Base-by-base conservation (phyloP, 768 basidiomycete species). In the Hemileccinum rubropunctum region DNA sequence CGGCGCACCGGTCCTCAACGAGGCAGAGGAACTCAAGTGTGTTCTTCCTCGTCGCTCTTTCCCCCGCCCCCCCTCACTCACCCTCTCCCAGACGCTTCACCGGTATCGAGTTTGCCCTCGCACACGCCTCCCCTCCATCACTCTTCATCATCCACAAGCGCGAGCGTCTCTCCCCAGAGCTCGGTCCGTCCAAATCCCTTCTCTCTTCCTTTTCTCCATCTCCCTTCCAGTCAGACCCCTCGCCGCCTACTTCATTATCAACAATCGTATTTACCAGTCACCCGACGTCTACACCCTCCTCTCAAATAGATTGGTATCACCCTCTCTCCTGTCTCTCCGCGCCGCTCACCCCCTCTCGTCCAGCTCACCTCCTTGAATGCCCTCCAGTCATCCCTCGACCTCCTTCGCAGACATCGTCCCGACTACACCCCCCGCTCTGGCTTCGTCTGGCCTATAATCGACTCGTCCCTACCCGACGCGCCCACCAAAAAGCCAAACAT, bases 91-190 rank as follows among this genome's bases (percentile, higher is more conserved):
- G 91, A 71, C 87, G 88, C 17, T 93, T 95, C 68, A 86, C 81
- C 35, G 93, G 93, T 35, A 73, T 90, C 47, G 91, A 95, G 66
- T 95, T 94, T 56, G 86, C 87, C 12, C 75, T 95, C 46, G 88
- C 87, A 3, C 87, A 91, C 60, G 78, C 88, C 2, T 74, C 84
- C 46, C 84, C 91, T 9, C 93, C 93, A 1, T 76, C 83, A 28
- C 75, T 93, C 49, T 95, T 94, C 68, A 78, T 95, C 56, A 88
- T 95, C 36, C 92, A 95, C 65, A 95, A 94, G 68, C 81, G 90
- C 52, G 86, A 93, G 53, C 78, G 93, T 32, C 56, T 89, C 45
- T 91, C 88, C 6, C 89, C 89, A 3, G 84, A 89, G 20, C 83
- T 92, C 79, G 87, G 92, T 91, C 44, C 53, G 79, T 61, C 37